phyloP scores from a whole-genome alignment of 805 yeast species.

The Candida ipomoeae region DNA sequence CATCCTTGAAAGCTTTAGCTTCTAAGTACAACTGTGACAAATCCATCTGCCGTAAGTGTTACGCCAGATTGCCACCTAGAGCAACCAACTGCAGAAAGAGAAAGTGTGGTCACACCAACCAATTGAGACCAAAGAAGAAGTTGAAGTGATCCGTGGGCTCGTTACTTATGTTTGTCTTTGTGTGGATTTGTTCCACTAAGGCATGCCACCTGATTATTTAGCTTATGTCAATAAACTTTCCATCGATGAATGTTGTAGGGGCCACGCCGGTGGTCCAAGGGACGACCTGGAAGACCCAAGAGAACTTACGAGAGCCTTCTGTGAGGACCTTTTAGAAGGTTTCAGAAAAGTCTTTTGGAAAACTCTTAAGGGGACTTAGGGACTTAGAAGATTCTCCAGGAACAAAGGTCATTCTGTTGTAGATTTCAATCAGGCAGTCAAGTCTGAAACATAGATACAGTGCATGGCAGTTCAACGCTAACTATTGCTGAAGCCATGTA shows the following conservation, averaged over 20 bases:
- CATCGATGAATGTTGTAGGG: conserved; percentile 13
- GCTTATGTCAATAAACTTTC: conserved; percentile 18
- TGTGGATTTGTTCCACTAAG: conserved; percentile 7
- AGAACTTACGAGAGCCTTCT: neutral
- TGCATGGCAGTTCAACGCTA: no score
- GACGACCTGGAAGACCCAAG: neutral
- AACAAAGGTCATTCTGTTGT: no score
- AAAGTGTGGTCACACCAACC: conserved; percentile 99
- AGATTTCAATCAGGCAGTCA: no score
- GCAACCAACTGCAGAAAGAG: conserved; percentile 99
- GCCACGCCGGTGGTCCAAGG: neutral
- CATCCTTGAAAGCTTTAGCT: conserved; percentile 98
- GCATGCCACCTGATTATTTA: conserved; percentile 12
- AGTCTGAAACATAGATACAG: no score
- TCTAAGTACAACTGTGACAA: conserved; percentile 99
- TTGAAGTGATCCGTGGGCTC: conserved; percentile 64
- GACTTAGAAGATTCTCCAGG: no score
- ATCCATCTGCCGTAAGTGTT: conserved; percentile 98
- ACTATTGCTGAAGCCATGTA: no score
- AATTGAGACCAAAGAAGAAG: conserved; percentile 99
- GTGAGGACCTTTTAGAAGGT: no score
- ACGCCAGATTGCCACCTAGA: conserved; percentile 99
- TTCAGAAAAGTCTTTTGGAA: no score
- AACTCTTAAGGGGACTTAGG: no score
- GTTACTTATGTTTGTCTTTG: conserved; percentile 12